Conservation (phyloP, 805 yeast genomes). For the Gaillardinia entomophila region DNA sequence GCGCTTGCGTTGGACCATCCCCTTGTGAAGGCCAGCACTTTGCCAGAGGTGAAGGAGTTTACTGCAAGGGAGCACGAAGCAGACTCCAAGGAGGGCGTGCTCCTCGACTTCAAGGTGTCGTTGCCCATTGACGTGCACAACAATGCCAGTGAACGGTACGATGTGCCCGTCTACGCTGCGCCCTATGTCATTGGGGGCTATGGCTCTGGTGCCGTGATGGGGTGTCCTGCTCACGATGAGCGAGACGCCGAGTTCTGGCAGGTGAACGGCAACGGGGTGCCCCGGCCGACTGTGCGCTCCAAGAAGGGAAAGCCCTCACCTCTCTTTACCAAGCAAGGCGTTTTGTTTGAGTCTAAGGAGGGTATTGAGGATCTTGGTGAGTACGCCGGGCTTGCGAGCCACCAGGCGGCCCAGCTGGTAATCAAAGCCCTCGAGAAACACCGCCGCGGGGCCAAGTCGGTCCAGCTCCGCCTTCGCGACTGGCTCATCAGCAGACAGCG, state of each 20-base stretch:
- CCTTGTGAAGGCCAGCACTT: constrained; percentile 37
- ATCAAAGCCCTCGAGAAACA: constrained; percentile 31
- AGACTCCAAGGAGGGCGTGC: constrained; percentile 48
- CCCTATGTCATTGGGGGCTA: constrained; percentile 83
- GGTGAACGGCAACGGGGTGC: constrained; percentile 41
- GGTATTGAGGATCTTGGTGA: constrained; percentile 24
- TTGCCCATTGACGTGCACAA: constrained; percentile 54
- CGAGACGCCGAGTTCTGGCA: constrained; percentile 83
- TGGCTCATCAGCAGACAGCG: constrained; percentile 95
- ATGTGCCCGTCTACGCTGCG: constrained; percentile 78
- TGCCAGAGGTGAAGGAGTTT: constrained; percentile 42
- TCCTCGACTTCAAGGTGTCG: constrained; percentile 38
- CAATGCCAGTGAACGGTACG: constrained; percentile 5
- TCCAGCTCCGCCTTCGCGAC: constrained; percentile 70
- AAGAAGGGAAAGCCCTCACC: constrained; percentile 44
- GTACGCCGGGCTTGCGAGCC: constrained; percentile 44
- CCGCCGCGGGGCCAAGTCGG: constrained; percentile 41
- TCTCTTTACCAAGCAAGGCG: constrained; percentile 45
- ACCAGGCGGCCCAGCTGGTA: constrained; percentile 49
- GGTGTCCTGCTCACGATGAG: constrained; percentile 90
- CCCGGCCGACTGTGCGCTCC: constrained; percentile 34
- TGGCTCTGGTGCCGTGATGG: constrained; percentile 96
- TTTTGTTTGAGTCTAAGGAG: constrained; percentile 21
- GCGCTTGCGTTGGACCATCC: constrained; percentile 76
- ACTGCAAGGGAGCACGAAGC: constrained; percentile 34